Base-by-base conservation (phyloP, 2,329 filamentous ascomycete genomes). In the Xylaria sp. region DNA sequence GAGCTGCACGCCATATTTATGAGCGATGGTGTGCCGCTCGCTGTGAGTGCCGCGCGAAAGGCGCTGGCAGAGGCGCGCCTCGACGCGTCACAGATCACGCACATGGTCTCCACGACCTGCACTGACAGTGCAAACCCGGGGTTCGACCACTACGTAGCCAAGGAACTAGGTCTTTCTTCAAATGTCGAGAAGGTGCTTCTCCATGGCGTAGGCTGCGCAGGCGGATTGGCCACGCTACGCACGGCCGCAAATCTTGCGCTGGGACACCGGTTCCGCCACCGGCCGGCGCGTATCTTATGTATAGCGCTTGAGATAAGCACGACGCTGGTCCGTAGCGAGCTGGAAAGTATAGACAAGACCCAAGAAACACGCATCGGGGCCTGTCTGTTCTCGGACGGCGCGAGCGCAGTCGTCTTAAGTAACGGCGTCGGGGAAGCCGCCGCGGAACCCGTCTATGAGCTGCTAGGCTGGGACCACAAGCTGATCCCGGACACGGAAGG, bases 101-200 rank as follows among this genome's bases (percentile, higher is more conserved):
- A 90, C 68, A 79, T 89, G 40, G 86, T 90, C 8, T 84, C 86
- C 23, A 88, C 87, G 0, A 90, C 87, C 4, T 90, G 88, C 71
- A 90, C 87, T 8, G 85, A 90, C 71, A 88, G 86, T 65, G 86
- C 87, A 15, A 90, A 90, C 71, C 87, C 87, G 0, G 87, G 87
- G 1, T 90, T 86, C 70, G 88, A 90, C 67, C 85, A 89, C 72
- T 88, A 80, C 64, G 85, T 90, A 23, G 82, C 82, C 54, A 86
- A 85, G 69, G 77, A 79, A 4, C 75, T 90, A 2, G 85, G 85
- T 0, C 78, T 90, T 29, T 77, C 78, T n/a, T 77, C 81, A 33
- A 77, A 76, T n/a, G 81, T 87, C 2, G 86, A 90, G 68, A 89
- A 87, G 69, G 84, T 88, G 5, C 77, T 90, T 3, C 78, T 90